Evolutionary conservation across 2,329 filamentous ascomycete genomes (phyloP).

Genomic region (Pseudocercospora cruenta): DNA sequence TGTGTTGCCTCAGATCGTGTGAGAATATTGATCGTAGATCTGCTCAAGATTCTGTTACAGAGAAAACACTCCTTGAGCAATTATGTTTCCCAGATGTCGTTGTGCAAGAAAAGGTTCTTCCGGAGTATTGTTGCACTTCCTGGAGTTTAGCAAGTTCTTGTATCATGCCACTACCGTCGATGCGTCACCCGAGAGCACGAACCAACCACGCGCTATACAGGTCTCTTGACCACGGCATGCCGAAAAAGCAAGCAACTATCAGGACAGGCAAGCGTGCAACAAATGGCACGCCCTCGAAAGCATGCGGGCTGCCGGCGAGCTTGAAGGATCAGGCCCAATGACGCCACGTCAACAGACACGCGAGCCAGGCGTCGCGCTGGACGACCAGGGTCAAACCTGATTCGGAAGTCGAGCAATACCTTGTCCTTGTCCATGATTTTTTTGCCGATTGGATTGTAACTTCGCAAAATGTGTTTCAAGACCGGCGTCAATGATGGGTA

Average conservation of each 20-base stretch:
- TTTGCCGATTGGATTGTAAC: not conserved
- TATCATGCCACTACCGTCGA: not conserved
- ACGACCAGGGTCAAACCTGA: conserved; percentile 5
- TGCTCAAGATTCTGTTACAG: not conserved
- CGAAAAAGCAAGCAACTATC: not conserved
- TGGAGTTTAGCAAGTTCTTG: not conserved
- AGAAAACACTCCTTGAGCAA: no score
- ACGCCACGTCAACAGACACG: conserved; percentile 4
- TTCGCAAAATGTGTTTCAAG: not conserved
- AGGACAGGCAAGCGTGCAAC: not conserved
- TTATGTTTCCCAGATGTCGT: no score
- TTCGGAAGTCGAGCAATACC: not conserved
- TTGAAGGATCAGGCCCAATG: not conserved
- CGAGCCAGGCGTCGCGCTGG: conserved; percentile 2
- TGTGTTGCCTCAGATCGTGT: not conserved
- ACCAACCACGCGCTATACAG: not conserved
- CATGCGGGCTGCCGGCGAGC: not conserved
- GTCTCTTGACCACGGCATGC: conserved; percentile 2
- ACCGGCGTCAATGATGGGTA: not conserved
- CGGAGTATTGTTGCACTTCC: not conserved
- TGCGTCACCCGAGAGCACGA: conserved; percentile 5
- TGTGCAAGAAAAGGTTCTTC: not conserved
- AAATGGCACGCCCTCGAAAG: not conserved
- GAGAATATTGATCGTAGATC: not conserved
- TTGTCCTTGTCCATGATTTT: not conserved